Evolutionary conservation across 2,329 filamentous ascomycete genomes (phyloP), one percentile per base, ranked within the genome.

Genomic region (Botrytis hyacinthi): DNA sequence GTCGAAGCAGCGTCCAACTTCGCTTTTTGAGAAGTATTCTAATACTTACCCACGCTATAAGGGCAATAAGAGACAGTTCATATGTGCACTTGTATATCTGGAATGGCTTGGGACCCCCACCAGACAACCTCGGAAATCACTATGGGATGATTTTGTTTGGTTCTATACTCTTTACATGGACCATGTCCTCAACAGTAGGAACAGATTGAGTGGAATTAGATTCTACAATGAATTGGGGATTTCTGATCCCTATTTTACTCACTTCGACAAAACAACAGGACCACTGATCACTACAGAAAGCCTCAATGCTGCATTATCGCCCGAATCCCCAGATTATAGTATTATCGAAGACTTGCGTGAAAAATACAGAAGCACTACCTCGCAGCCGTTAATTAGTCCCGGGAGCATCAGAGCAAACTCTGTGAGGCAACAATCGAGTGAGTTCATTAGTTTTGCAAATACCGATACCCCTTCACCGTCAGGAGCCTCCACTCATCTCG

Each of bases 91-190:
- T 69, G 78, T 85, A 0, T 85, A 82, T 75, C 77, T 88, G 12
- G 79, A 84, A 29, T 82, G 81, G 70, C 79, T 86, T 1, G 79
- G 80, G 60, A 76, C 79, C 37, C 75, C 79, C 29, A 76, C 79
- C 6, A 79, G 80, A 14, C 70, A 76, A 7, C 77, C 87, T 29
- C 81, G 83, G 20, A 82, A 83, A 37, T 86, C 81, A 71, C 77
- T 87, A 0, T 88, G 84, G 74, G 87, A 89, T 76, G 87, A 89
- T 72, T 87, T 88, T 70, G 83, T 89, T 63, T 80, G 81, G 18
- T 80, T 79, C 4, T 88, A 85, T 69, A 81, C 83, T 2, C 78
- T 78, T 0, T 89, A 84, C 75, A 51, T 57, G 26, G 32, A 62
- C 9, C 48, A 73, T 62, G 18, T 73, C 35, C n/a, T 18, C 12